These are phyloP conservation scores for Cordyceps cateniannulata DNA, from an alignment of 2,329 filamentous ascomycete species.

Conservation along the genomic window DNA sequence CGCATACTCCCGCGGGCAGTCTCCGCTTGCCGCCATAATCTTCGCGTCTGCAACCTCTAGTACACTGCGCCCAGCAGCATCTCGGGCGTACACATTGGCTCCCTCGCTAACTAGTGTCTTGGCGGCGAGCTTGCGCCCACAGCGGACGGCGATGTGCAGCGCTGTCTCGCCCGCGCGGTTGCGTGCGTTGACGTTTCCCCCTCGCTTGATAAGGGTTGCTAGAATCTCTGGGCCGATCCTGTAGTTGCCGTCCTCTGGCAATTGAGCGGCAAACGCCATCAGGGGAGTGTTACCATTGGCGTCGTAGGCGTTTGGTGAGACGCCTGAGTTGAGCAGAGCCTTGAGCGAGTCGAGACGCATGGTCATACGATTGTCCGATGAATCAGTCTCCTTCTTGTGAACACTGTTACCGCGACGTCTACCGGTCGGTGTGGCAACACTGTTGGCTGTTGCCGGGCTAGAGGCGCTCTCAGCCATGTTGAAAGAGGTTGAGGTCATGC, in stretches of 20 bases:
- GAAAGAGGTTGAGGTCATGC: slow-evolving; percentile 23
- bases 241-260: slow-evolving; percentile 45
- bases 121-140: slow-evolving; percentile 46
- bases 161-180: slow-evolving; percentile 51
- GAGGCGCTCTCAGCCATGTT: slow-evolving; percentile 8
- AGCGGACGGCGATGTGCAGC: slow-evolving; percentile 46
- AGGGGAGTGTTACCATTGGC: slow-evolving; percentile 45
- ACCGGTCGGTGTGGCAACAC: not conserved
- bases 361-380: slow-evolving; percentile 24
- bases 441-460: not conserved
- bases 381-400: slow-evolving; percentile 23
- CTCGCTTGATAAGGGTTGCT: slow-evolving; percentile 32
- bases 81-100: slow-evolving; percentile 41
- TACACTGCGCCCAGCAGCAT: slow-evolving; percentile 37
- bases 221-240: slow-evolving; percentile 40
- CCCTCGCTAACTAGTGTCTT: slow-evolving; percentile 39
- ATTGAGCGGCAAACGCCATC: slow-evolving; percentile 47
- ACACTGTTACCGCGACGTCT: not conserved
- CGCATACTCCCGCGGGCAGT: slow-evolving; percentile 27
- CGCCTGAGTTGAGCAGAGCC: slow-evolving; percentile 29
- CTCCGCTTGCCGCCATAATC: slow-evolving; percentile 18
- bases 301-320: slow-evolving; percentile 49
- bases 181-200: slow-evolving; percentile 42
- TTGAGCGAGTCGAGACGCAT: slow-evolving; percentile 22
- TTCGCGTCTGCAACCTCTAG: slow-evolving; percentile 39